Evolutionary conservation across 176 grass and related monocot species (phyloP), one percentile per base, ranked within the genome.

Genomic region (Oryza rufipogon): DNA sequence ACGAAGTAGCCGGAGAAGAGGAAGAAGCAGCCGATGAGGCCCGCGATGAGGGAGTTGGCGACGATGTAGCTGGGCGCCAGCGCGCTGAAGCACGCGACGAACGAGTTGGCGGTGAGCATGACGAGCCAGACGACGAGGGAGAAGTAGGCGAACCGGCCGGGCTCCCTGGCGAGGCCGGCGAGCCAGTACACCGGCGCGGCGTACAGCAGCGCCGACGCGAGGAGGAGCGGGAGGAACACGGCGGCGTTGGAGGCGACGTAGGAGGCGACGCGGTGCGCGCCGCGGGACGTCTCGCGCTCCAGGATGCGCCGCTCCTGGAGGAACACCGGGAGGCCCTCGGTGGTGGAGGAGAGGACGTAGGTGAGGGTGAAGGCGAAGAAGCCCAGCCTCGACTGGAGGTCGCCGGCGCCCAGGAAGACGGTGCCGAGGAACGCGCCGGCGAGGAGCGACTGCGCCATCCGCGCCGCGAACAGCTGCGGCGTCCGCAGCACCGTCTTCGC

Each of bases 1-100:
- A 95, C 91, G 91, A 98, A 98, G 87, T 98, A 98, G 9, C 93
- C 93, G 3, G 96, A 98, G 89, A 98, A 98, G 80, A 98, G 96
- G 81, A 98, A 98, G 96, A 98, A 98, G 74, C 91, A 91, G 4
- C 93, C 93, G 85, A 98, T 90, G 58, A 98, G 66, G 0, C 93
- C 96, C 0, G 91, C 41, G 4, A 95, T 88, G 82, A 93, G 66
- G 56, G 96, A 98, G 79, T 95, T 98, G 17, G 93, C 96, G 58
- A 95, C 83, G 89, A 98, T 98, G 87, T 93, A 98, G 58, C 90
- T 95, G 0, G 96, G 93, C 71, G 89, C 96, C 11, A 98, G 46
- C 41, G 96, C 96, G 68, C 91, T 89, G 80, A 95, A 87, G 86
- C 89, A 98, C 1, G 91, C 93, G 5, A 91, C 89, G 73, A 98